Base-by-base conservation (phyloP, 2,329 filamentous ascomycete species). In the Amauroascus verrucosus region DNA sequence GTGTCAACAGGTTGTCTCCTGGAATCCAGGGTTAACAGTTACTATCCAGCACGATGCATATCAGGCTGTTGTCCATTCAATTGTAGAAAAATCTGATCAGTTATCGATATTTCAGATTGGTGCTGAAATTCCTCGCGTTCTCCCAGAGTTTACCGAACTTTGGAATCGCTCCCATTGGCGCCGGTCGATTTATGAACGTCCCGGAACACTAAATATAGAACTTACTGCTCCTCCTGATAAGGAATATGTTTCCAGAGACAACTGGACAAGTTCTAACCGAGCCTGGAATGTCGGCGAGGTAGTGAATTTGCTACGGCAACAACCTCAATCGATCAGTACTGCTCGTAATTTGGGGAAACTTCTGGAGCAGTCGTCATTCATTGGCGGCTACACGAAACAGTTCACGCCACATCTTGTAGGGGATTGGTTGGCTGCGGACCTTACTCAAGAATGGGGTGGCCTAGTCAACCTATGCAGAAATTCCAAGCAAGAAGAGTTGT, bases 11-110 rank as follows among this genome's bases (percentile, higher is more conserved):
- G 51, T 44, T 18, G 54, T 62, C 8, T 26, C 24, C 7, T 65
- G 64, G 63, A 58, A 75, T 41, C 2, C 56, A 0, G 3, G 63
- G 0, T 58, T 78, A 0, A 65, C 71, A 1, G 60, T 59, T 3
- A 57, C 67, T 0, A 69, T 73, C 2, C 74, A 77, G 52, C 64
- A 74, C 53, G 69, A 72, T 48, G 59, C 46, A 4, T 64, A 61
- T 32, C 35, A 54, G 3, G 7, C 48, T 6, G 16, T 61, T 1
- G 50, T 64, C 20, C 6, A 49, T 48, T 26, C 22, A 2, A 48
- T 54, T 18, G 13, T 54, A 7, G 38, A 13, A 14, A 53, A 53
- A 28, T 53, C 50, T 2, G 14, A 53, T 14, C 20, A 26, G 28
- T 16, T 54, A 14, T 44, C 45, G 8, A 14, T 30, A 13, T 54